Evolutionary conservation across 331 rosid genomes (phyloP).

Genomic region (Quercus phellos): DNA sequence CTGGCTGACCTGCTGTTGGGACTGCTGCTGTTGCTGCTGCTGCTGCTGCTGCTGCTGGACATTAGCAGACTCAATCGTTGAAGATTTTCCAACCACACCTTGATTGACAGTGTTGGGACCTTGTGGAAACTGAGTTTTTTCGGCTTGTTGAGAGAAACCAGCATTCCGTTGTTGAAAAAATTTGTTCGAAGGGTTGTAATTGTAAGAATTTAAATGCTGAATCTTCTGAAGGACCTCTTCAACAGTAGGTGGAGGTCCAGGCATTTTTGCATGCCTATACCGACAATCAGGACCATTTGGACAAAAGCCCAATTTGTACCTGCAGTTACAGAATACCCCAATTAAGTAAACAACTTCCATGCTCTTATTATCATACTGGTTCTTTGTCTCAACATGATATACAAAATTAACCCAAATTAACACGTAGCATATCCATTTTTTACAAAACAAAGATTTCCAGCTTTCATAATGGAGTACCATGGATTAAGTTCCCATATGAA

Average conservation of each 20-base stretch:
- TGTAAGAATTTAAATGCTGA: slow-evolving; percentile 85
- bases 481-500: neutral
- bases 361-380: neutral
- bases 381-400: neutral
- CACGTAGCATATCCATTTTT: neutral
- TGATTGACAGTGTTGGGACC: slow-evolving; percentile 52
- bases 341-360: slow-evolving; percentile 9
- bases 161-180: slow-evolving; percentile 68
- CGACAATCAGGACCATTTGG: slow-evolving; percentile 99
- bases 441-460: neutral
- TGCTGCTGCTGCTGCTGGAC: slow-evolving; percentile 79
- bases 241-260: slow-evolving; percentile 95
- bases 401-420: neutral
- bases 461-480: neutral
- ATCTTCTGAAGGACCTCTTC: slow-evolving; percentile 99
- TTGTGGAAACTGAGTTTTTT: slow-evolving; percentile 68
- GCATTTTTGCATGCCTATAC: slow-evolving; percentile 86
- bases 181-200: slow-evolving; percentile 56
- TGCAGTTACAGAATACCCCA: slow-evolving; percentile 33
- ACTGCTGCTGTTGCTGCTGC: slow-evolving; percentile 62
- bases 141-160: slow-evolving; percentile 62
- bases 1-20: slow-evolving; percentile 67
- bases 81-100: slow-evolving; percentile 59
- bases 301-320: slow-evolving; percentile 99
- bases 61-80: slow-evolving; percentile 70